phyloP scores from a whole-genome alignment of 768 basidiomycete genomes.

The Agaricus subrufescens region DNA sequence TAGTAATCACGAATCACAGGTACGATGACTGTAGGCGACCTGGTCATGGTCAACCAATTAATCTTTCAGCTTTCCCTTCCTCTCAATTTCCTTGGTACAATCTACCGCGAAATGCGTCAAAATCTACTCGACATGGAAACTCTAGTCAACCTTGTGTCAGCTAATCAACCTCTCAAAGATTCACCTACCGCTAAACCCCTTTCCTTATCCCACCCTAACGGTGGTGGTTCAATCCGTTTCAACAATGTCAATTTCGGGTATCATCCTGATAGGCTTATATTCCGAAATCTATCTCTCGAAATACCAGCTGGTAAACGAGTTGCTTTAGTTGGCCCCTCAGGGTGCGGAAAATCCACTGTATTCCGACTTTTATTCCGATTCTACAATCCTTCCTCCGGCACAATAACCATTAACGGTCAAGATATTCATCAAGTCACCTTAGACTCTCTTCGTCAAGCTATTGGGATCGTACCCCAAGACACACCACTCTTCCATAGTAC shows the following conservation, averaged over 20 bases:
- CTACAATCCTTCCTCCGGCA: constrained; percentile 79
- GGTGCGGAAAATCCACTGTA: constrained; percentile 96
- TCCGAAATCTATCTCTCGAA: constrained; percentile 80
- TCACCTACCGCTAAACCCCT: constrained; percentile 64
- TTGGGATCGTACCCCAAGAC: constrained; percentile 97
- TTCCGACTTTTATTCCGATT: constrained; percentile 93
- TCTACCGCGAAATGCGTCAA: constrained; percentile 95
- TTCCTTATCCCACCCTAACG: constrained; percentile 24
- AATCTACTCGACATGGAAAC: constrained; percentile 97
- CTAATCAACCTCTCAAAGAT: constrained; percentile 73
- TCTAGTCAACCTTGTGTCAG: constrained; percentile 82
- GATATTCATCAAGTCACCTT: constrained; percentile 72
- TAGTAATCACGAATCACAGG: constrained; percentile 38
- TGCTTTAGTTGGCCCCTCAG: constrained; percentile 94
- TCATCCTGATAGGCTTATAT: constrained; percentile 89
- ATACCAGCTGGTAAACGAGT: constrained; percentile 96
- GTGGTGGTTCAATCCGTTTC: constrained; percentile 86
- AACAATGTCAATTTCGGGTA: constrained; percentile 92
- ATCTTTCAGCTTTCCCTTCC: constrained; percentile 97
- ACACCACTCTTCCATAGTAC: constrained; percentile 97
- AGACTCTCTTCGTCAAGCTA: constrained; percentile 61
- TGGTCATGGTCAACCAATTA: constrained; percentile 99
- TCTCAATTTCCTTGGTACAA: constrained; percentile 94
- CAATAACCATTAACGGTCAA: constrained; percentile 87
- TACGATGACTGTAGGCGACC: constrained; percentile 96